These are phyloP conservation scores for Silene conica DNA, from an alignment of 148 eudicot genomes.

Conservation along the genomic window DNA sequence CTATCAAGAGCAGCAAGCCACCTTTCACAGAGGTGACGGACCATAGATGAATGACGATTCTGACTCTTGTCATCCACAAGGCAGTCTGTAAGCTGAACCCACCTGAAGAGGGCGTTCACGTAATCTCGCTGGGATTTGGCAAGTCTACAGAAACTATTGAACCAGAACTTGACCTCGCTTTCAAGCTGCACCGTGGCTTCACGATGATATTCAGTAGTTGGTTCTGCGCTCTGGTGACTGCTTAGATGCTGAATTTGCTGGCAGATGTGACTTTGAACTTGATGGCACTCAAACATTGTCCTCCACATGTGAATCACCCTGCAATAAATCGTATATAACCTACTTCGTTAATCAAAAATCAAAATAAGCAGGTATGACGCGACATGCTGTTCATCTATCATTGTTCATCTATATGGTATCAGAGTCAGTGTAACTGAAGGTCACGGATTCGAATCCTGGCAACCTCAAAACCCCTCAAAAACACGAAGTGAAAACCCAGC, in stretches of 20 bases:
- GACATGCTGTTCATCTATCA: too few relatives aligned
- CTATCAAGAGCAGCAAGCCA: constrained; percentile 64
- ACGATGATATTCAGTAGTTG: constrained; percentile 49
- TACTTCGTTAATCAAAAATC: background rate
- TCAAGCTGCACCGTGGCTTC: constrained; percentile 70
- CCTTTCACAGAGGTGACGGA: constrained; percentile 45
- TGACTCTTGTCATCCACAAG: constrained; percentile 29
- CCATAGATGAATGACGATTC: constrained; percentile 27
- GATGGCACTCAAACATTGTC: constrained; percentile 66
- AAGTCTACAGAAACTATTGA: constrained; percentile 55
- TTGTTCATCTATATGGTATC: too few relatives aligned
- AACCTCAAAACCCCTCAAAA: too few relatives aligned
- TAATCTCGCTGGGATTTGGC: constrained; percentile 57
- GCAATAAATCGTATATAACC: constrained; percentile 11
- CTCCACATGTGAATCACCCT: constrained; percentile 70
- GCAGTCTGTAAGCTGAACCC: constrained; percentile 51
- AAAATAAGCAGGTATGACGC: too few relatives aligned
- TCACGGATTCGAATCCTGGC: too few relatives aligned
- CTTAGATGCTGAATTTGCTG: constrained; percentile 52
- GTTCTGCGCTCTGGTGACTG: constrained; percentile 41
- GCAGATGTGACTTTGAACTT: constrained; percentile 60
- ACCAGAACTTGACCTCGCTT: constrained; percentile 63
- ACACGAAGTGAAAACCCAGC: too few relatives aligned
- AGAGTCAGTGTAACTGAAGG: too few relatives aligned
- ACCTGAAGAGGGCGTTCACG: constrained; percentile 42